Base-by-base conservation (phyloP, 139 green algal genomes). In the Medakamo hakoo region DNA sequence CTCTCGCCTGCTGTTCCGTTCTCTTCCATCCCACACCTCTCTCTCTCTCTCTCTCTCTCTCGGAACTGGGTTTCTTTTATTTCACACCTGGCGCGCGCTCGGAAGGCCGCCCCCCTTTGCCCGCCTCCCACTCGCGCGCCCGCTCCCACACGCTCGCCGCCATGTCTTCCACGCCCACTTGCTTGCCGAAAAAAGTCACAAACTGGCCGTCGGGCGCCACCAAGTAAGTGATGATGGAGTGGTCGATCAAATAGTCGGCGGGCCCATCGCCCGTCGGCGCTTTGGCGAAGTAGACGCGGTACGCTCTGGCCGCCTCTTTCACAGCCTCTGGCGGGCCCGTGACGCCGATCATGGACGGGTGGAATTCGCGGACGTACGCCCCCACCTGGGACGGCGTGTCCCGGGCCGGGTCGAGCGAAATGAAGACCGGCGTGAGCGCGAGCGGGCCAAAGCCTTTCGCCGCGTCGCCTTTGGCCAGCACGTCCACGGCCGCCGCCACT, bases 151-250 rank as follows among this genome's bases (percentile, higher is more conserved):
- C 58, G 28, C 32, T 27, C 22, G 49, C 62, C 23, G 30, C 27
- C 27, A 67, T 59, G 4, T 27, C 57, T 14, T 16, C 29, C 29
- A 29, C 30, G 26, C 16, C 27, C 30, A 66, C n/a, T 58, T 78
- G 71, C 59, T 76, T 70, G 25, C 83, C 85, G 64, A 86, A 95
- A 63, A 96, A 97, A 1, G 84, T 95, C 18, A 95, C 78, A 74
- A 97, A 97, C 25, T 93, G 78, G 32, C 86, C 90, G 9, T 85
- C 67, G 4, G 89, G 89, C 68, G 93, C 71, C 49, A 97, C 64
- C 14, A 96, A 73, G 75, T 97, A 97, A 29, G 85, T 91, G 71
- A 99, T 98, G 80, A 99, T 99, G 69, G 87, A 96, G 71, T 99
- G 93, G 67, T 99, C 93, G 14, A 99, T 82, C 29, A 99, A 75